Evolutionary conservation across 805 yeast species (phyloP), one percentile per base, ranked within the genome.

Genomic region (Saccharomyces jurei): DNA sequence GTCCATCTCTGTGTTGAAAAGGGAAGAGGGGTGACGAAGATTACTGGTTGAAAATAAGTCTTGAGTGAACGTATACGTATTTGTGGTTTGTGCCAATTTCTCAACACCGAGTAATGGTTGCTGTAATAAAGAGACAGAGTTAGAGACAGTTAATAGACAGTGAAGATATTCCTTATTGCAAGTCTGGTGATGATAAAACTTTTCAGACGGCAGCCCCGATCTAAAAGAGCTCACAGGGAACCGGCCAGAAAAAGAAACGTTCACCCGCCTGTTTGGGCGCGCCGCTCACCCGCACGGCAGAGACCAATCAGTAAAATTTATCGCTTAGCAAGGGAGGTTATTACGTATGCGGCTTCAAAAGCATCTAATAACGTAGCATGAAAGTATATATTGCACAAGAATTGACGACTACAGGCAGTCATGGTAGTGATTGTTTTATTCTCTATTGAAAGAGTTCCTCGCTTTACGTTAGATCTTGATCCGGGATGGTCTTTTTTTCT

Each of bases 1-100:
- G 30, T 57, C 60, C 58, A 57, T 57, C 44, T 36, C 44, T 36
- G 9, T 17, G 8, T 17, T 36, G 44, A 36, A 36, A 36, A 36
- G 22, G 44, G 44, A 21, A 36, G 44, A 36, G 44, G 44, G 21
- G 25, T 8, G 9, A 11, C 25, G 44, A 21, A 9, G 21, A 17
- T 36, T 36, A 17, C 44, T n/a, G 44, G 22, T 17, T 36, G 22
- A 9, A 17, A 8, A 36, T 36, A 36, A 17, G 44, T 21, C 25
- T 36, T 36, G 44, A 17, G 25, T 36, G 25, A 36, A 36, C 44
- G 44, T 36, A 36, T 36, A 36, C 22, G 44, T 17, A 22, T 36
- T 10, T 17, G 8, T 25, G 26, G 26, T 31, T 31, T 31, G 25
- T 36, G 25, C 22, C 22, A 36, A 36, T 36, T 17, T 36, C 22